Conservation (phyloP, 257 asterid genomes). For the Nicotiana paniculata region DNA sequence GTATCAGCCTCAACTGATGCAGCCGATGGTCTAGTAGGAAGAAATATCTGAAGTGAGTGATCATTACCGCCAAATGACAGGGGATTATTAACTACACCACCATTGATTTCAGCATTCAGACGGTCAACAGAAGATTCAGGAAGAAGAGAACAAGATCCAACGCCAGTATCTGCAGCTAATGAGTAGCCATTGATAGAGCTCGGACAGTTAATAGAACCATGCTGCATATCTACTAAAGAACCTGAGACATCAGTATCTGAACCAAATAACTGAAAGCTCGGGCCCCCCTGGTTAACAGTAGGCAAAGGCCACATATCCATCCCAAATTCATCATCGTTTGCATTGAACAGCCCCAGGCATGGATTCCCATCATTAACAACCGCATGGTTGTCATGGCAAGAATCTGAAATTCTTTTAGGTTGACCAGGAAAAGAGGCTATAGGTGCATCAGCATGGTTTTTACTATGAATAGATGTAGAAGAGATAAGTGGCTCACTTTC, state of each 20-base stretch:
- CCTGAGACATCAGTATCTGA: conserved; percentile 60
- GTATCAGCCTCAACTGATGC: conserved; percentile 45
- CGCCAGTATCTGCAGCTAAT: conserved; percentile 37
- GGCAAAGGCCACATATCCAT: conserved; percentile 72
- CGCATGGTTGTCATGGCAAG: conserved; percentile 46
- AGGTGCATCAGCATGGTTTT: conserved; percentile 30
- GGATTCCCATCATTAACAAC: conserved; percentile 41
- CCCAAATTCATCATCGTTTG: conserved; percentile 52
- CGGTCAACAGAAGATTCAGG: conserved; percentile 43
- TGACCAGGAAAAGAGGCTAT: conserved; percentile 34
- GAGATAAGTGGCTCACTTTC: conserved; percentile 44
- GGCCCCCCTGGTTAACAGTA: conserved; percentile 51
- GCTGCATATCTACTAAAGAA: conserved; percentile 54
- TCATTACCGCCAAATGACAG: conserved; percentile 54
- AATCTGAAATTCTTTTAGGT: conserved; percentile 45
- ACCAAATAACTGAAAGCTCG: conserved; percentile 80
- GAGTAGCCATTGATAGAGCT: conserved; percentile 47
- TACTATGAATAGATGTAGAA: conserved; percentile 30
- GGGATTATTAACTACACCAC: conserved; percentile 59
- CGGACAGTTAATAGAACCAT: conserved; percentile 38
- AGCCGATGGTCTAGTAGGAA: conserved; percentile 71
- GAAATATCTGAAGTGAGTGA: conserved; percentile 91
- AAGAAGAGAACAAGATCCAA: conserved; percentile 47
- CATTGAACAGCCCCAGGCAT: conserved; percentile 40
- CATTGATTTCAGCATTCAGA: conserved; percentile 32